Evolutionary conservation across 768 basidiomycete genomes (phyloP).

Genomic region (Russula virescens): DNA sequence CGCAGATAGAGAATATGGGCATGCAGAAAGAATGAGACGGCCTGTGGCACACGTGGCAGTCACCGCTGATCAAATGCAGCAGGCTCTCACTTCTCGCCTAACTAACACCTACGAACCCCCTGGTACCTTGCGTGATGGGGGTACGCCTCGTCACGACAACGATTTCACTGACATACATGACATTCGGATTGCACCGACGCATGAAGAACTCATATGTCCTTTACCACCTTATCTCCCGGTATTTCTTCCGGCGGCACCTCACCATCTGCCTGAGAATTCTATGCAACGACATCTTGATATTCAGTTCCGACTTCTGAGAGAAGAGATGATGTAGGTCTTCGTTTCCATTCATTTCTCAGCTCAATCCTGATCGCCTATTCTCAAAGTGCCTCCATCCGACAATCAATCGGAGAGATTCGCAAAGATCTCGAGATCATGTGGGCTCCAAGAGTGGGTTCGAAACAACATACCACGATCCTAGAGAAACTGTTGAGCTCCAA

Average conservation of each 20-base stretch:
- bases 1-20: slow-evolving; percentile 44
- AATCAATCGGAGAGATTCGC: slow-evolving; percentile 21
- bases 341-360: neutral
- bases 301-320: slow-evolving; percentile 69
- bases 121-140: slow-evolving; percentile 42
- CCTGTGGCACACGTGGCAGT: slow-evolving; percentile 1
- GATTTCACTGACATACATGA: slow-evolving; percentile 49
- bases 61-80: slow-evolving; percentile 26
- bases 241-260: slow-evolving; percentile 54
- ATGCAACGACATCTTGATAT: slow-evolving; percentile 67
- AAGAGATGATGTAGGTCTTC: slow-evolving; percentile 55
- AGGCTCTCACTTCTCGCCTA: slow-evolving; percentile 37
- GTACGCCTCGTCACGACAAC: slow-evolving; percentile 60
- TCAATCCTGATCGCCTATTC: neutral
- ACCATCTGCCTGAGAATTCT: slow-evolving; percentile 48
- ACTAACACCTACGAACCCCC: slow-evolving; percentile 48
- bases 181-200: slow-evolving; percentile 67
- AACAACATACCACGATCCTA: slow-evolving; percentile 35
- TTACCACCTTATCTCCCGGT: slow-evolving; percentile 55
- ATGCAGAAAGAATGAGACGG: slow-evolving; percentile 27
- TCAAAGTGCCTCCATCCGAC: slow-evolving; percentile 24
- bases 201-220: slow-evolving; percentile 51
- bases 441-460: neutral
- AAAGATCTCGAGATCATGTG: slow-evolving; percentile 23
- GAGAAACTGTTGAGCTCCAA: slow-evolving; percentile 41